phyloP scores from a whole-genome alignment of 345 rosid species.

The Arabidopsis arenosa region DNA sequence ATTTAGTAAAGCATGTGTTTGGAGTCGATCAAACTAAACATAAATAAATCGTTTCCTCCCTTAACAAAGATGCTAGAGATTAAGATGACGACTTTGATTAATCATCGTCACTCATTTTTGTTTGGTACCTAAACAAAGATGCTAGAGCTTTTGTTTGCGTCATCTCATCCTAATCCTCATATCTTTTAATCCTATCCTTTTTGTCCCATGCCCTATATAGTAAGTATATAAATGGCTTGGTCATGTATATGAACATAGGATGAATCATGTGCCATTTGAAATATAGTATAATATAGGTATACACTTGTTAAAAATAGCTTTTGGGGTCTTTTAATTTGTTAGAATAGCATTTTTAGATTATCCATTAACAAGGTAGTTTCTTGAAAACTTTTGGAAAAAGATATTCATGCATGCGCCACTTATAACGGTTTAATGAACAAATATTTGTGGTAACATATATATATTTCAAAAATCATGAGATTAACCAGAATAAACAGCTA shows the following conservation, averaged over 20 bases:
- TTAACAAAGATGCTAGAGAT: conserved; percentile 17
- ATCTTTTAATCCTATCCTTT: conserved; percentile 3
- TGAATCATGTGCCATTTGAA: conserved; percentile 13
- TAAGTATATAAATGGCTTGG: conserved; percentile 21
- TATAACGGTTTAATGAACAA: neutral
- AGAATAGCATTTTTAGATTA: neutral
- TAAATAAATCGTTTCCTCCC: neutral
- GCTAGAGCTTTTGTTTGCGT: conserved; percentile 22
- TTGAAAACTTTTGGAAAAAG: neutral
- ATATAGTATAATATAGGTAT: neutral
- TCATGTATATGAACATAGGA: neutral
- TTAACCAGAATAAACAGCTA: neutral
- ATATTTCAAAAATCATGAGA: neutral
- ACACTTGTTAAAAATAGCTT: neutral
- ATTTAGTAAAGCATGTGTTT: neutral
- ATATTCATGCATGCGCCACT: neutral
- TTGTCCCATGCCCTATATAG: conserved; percentile 32
- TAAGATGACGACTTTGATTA: conserved; percentile 28
- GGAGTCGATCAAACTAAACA: neutral
- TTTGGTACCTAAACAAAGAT: neutral
- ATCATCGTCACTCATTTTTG: conserved; percentile 25
- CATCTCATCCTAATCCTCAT: conserved; percentile 27
- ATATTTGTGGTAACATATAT: neutral
- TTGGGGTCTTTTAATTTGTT: neutral
- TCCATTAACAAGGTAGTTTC: neutral